Evolutionary conservation across 2,329 filamentous ascomycete genomes (phyloP), one percentile per base, ranked within the genome.

Genomic region (Leptographium lundbergii): DNA sequence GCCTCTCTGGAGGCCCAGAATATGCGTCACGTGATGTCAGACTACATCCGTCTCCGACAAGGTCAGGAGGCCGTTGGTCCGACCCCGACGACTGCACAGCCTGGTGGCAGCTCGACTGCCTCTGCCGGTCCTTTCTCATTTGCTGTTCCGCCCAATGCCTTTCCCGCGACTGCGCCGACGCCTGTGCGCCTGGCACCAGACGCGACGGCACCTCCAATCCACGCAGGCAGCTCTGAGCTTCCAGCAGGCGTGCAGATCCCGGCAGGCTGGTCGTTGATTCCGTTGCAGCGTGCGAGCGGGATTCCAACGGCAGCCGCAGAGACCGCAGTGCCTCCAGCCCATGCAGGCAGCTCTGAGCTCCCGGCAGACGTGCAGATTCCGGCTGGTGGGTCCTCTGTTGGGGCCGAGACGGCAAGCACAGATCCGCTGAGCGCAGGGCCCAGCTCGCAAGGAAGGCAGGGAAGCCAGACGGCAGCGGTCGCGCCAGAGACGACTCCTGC

Each of bases 1-100:
- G 81, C 83, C 19, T 81, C 87, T 56, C 80, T 85, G 39, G 87
- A 94, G 68, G 69, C 91, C 5, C 79, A 83, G 54, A 73, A 81
- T n/a, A 74, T 91, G n/a, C 80, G 85, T 57, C 73, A 83, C 19
- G 75, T 94, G 61, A 80, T 88, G 61, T 72, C 74, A 24, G 89
- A 94, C 68, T 70, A 94, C 56, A 75, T 81, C 39, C 80, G 86
- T 61, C 74, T 91, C 58, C 83, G 86, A 27, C 76, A 75, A 61
- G 63, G 73, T 47, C 78, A 80, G 59, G 36, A 53, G 2, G 29
- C 29, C 19, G n/a, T 11, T 27, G 47, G 39, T 29, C n/a, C 48
- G 6, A 17, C 29, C 11, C 5, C 32, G 24, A 11, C 54, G 6
- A 14, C 39, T 4, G 7, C 34, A 36, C 11, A 19, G 25, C 47